phyloP scores from a whole-genome alignment of 345 rosid genomes.

The Murraya paniculata region DNA sequence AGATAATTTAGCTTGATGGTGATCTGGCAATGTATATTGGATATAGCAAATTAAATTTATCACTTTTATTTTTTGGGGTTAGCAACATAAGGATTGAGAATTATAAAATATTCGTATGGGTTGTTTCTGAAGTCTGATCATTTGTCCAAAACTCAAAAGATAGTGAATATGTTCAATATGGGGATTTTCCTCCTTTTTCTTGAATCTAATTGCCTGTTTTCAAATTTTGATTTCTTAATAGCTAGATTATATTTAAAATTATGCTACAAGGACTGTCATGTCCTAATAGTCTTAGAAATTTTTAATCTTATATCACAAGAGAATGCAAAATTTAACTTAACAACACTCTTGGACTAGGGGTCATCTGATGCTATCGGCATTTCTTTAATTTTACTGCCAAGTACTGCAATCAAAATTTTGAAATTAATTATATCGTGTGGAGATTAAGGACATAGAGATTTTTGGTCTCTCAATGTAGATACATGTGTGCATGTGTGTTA shows the following conservation, averaged over 20 bases:
- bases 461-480: neutral
- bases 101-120: neutral
- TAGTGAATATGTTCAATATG: neutral
- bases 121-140: neutral
- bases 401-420: no score
- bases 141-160: neutral
- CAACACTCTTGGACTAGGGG: constrained; percentile 11
- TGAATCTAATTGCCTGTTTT: neutral
- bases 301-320: constrained; percentile 7
- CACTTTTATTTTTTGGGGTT: neutral
- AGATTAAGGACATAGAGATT: neutral
- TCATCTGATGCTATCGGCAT: constrained; percentile 12
- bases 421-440: no score
- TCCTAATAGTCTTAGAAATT: neutral
- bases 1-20: neutral
- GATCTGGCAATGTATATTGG: neutral
- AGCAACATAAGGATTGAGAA: neutral
- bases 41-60: neutral
- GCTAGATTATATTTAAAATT: neutral
- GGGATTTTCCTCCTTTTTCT: neutral
- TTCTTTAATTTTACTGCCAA: neutral
- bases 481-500: neutral
- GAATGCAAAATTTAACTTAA: neutral
- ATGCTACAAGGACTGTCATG: neutral
- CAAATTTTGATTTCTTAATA: neutral